These are phyloP conservation scores for Withania somnifera DNA, from an alignment of 305 asterid species.

Conservation along the genomic window DNA sequence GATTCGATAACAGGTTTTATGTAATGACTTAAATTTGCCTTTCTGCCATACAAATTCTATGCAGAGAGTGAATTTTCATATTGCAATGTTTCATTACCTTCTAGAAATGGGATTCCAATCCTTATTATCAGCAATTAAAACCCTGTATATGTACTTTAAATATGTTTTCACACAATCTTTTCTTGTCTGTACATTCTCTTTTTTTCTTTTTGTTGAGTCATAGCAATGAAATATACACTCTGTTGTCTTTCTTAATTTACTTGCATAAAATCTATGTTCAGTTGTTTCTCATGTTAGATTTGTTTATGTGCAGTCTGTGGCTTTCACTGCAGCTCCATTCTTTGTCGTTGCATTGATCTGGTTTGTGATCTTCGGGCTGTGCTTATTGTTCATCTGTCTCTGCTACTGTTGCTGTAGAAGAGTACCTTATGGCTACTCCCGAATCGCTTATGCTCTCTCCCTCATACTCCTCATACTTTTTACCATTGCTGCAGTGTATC, in stretches of 20 bases:
- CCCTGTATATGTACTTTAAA: not conserved
- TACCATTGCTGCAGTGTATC: conserved; percentile 58
- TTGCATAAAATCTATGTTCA: not conserved
- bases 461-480: conserved; percentile 56
- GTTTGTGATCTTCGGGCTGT: conserved; percentile 53
- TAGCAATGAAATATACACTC: not conserved
- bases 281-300: not conserved
- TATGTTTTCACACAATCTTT: not conserved
- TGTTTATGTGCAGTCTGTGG: conserved; percentile 63
- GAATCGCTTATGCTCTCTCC: conserved; percentile 55
- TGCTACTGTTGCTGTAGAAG: conserved; percentile 49
- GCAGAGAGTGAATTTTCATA: not conserved
- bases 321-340: conserved; percentile 59
- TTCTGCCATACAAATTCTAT: not conserved
- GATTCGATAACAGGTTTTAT: not conserved
- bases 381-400: conserved; percentile 38
- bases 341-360: conserved; percentile 54
- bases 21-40: not conserved
- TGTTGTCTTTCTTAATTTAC: not conserved
- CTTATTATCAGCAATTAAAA: not conserved
- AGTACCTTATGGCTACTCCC: conserved; percentile 62
- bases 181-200: not conserved
- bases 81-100: not conserved
- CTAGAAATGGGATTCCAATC: not conserved
- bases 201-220: not conserved